Conservation (phyloP, 1,284 basidiomycete genomes). For the Cutaneotrichosporon dermatis region DNA sequence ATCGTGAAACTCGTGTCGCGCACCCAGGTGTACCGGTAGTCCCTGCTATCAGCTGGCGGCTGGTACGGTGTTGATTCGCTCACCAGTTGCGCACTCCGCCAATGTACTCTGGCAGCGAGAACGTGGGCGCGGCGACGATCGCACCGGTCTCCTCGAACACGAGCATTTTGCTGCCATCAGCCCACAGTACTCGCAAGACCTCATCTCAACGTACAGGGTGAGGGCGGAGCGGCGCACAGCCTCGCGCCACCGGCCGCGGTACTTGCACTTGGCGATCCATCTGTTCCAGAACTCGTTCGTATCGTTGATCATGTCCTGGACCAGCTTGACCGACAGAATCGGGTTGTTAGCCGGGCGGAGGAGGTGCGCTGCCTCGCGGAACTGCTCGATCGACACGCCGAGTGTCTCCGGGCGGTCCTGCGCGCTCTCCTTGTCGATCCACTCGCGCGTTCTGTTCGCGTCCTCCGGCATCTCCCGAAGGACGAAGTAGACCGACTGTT, state of each 20-base stretch:
- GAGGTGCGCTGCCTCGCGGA: slow-evolving; percentile 54
- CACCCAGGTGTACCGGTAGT: slow-evolving; percentile 56
- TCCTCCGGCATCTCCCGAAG: slow-evolving; percentile 56
- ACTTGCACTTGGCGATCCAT: slow-evolving; percentile 68
- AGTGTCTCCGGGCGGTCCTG: slow-evolving; percentile 28
- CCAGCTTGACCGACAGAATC: slow-evolving; percentile 53
- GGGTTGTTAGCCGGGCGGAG: slow-evolving; percentile 59
- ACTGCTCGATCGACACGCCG: slow-evolving; percentile 55
- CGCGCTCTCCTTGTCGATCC: not conserved
- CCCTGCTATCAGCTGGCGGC: slow-evolving; percentile 19
- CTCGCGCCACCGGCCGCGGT: slow-evolving; percentile 89
- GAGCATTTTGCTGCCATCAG: slow-evolving; percentile 44
- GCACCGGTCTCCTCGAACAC: slow-evolving; percentile 57
- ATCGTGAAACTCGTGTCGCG: slow-evolving; percentile 87
- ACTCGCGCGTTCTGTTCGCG: slow-evolving; percentile 10
- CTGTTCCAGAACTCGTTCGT: slow-evolving; percentile 79
- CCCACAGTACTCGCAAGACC: not conserved
- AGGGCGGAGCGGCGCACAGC: slow-evolving; percentile 80
- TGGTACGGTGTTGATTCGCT: not conserved
- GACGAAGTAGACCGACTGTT: slow-evolving; percentile 79
- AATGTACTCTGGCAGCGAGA: slow-evolving; percentile 84
- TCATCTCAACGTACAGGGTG: slow-evolving; percentile 50
- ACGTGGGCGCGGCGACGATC: slow-evolving; percentile 86
- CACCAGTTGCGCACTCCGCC: slow-evolving; percentile 80
- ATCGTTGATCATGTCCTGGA: slow-evolving; percentile 41